Percentiles rank a stretch among this genome's conserved stretches.
Conservation (phyloP, 2,329 filamentous ascomycete species). For the Colletotrichum falcatum region DNA sequence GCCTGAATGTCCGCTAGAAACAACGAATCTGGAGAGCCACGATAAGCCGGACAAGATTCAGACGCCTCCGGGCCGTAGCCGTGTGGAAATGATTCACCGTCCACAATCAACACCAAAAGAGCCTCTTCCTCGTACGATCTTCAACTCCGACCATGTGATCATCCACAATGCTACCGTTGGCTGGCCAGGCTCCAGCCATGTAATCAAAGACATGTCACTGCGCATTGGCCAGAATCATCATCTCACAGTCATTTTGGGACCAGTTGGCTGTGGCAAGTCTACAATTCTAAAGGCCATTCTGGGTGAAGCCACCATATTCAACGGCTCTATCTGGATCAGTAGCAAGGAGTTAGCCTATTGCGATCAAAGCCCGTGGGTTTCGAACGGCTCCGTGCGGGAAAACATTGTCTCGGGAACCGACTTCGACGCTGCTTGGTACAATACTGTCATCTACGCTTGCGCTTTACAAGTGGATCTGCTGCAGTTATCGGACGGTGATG, state of each 20-base stretch:
- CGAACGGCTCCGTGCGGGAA: slow-evolving; percentile 53
- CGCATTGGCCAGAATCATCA: slow-evolving; percentile 21
- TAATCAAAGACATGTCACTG: slow-evolving; percentile 26
- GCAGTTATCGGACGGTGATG: slow-evolving; percentile 47
- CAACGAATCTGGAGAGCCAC: slow-evolving; percentile 23
- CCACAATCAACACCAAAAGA: slow-evolving; percentile 19
- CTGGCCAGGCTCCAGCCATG: slow-evolving; percentile 18
- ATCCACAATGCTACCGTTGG: slow-evolving; percentile 24
- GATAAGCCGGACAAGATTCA: slow-evolving; percentile 14
- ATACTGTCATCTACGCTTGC: slow-evolving; percentile 48
- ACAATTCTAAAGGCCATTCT: slow-evolving; percentile 53
- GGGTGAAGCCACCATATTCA: slow-evolving; percentile 50
- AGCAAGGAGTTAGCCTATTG: slow-evolving; percentile 53
- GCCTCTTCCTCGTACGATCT: slow-evolving; percentile 23
- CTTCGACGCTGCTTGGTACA: slow-evolving; percentile 48
- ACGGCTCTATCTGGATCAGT: slow-evolving; percentile 30
- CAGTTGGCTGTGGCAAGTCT: slow-evolving; percentile 59
- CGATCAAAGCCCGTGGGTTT: slow-evolving; percentile 58
- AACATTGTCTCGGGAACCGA: slow-evolving; percentile 51
- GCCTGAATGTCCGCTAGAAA: slow-evolving; percentile 20
- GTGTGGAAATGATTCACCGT: slow-evolving; percentile 24
- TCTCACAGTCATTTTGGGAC: slow-evolving; percentile 50
- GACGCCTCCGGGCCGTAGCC: slow-evolving; percentile 6
- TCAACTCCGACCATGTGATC: slow-evolving; percentile 25
- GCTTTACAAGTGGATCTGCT: slow-evolving; percentile 51